Percentiles rank a stretch among this genome's conserved stretches.
These are phyloP conservation scores for Mallotus japonicus DNA, from an alignment of 441 rosid species.

Conservation along the genomic window DNA sequence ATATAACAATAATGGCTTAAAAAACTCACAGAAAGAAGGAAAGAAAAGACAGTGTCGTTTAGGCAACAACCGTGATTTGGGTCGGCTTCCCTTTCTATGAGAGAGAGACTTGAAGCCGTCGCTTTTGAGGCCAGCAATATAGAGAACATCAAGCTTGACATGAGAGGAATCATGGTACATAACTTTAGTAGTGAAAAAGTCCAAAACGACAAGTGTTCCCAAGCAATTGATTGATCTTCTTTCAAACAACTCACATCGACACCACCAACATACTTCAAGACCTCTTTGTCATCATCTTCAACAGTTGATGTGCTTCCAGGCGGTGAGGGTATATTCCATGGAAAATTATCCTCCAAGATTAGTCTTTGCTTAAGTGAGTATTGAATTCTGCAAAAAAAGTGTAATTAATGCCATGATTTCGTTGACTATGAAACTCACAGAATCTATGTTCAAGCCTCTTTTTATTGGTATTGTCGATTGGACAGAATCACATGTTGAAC, in stretches of 20 bases:
- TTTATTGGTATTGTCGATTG: slow-evolving; percentile 79
- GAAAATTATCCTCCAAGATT: slow-evolving; percentile 56
- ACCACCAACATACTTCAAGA: slow-evolving; percentile 74
- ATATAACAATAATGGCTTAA: too few species aligned
- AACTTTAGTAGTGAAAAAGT: slow-evolving; percentile 44
- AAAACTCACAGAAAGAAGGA: too few species aligned
- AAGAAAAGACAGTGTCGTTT: too few species aligned
- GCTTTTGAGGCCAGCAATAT: slow-evolving; percentile 45
- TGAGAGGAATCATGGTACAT: slow-evolving; percentile 48
- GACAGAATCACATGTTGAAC: slow-evolving; percentile 70
- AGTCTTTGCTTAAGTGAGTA: slow-evolving; percentile 51
- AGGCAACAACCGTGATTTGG: too few species aligned
- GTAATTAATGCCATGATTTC: slow-evolving; percentile 56
- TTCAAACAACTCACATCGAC: slow-evolving; percentile 79
- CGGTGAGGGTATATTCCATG: slow-evolving; percentile 43
- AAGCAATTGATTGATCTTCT: slow-evolving; percentile 66
- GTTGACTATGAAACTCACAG: slow-evolving; percentile 93
- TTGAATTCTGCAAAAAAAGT: slow-evolving; percentile 56
- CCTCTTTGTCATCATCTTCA: slow-evolving; percentile 23
- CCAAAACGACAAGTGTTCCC: slow-evolving; percentile 76
- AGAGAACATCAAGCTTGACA: slow-evolving; percentile 56
- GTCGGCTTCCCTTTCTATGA: too few species aligned
- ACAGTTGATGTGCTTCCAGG: not conserved
- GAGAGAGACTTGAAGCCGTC: too few species aligned
- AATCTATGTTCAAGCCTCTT: slow-evolving; percentile 92